phyloP scores from a whole-genome alignment of 805 yeast species.

The Starmera amethionina region DNA sequence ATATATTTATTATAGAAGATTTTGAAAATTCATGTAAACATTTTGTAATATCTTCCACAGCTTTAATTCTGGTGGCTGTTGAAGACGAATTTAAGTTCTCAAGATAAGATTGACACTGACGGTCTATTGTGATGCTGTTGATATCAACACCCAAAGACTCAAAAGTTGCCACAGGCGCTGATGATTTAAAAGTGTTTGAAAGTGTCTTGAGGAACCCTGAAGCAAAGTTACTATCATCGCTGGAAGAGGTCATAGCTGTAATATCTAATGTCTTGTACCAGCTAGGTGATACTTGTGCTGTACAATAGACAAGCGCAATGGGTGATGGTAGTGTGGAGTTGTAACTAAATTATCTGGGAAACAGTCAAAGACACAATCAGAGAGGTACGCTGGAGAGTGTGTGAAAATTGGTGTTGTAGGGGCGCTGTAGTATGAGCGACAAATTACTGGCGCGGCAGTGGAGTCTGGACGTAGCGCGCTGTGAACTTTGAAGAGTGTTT shows the following conservation, averaged over 20 bases:
- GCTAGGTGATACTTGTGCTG: too few relatives aligned
- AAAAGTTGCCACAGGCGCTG: conserved; percentile 14
- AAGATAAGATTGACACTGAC: conserved; percentile 28
- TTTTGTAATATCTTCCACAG: conserved; percentile 40
- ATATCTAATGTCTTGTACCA: too few relatives aligned
- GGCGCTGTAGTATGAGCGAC: too few relatives aligned
- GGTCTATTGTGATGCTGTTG: conserved; percentile 34
- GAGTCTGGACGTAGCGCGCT: too few relatives aligned
- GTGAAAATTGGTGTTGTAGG: too few relatives aligned
- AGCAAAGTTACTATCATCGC: conserved; percentile 6
- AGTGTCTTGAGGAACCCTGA: conserved; percentile 17
- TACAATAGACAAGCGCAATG: too few relatives aligned
- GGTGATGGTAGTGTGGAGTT: too few relatives aligned
- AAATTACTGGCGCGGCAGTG: too few relatives aligned
- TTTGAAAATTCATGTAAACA: conserved; percentile 42
- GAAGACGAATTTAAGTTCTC: conserved; percentile 29
- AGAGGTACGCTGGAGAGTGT: too few relatives aligned
- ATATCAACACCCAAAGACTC: conserved; percentile 22
- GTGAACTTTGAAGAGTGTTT: too few relatives aligned
- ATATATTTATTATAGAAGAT: conserved; percentile 58
- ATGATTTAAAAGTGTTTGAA: conserved; percentile 16
- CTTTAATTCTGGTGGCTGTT: conserved; percentile 30
- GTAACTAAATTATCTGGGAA: too few relatives aligned
- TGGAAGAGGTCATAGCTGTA: background rate
- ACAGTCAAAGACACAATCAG: too few relatives aligned